phyloP scores from a whole-genome alignment of 768 basidiomycete genomes.

The Mycena crocata region DNA sequence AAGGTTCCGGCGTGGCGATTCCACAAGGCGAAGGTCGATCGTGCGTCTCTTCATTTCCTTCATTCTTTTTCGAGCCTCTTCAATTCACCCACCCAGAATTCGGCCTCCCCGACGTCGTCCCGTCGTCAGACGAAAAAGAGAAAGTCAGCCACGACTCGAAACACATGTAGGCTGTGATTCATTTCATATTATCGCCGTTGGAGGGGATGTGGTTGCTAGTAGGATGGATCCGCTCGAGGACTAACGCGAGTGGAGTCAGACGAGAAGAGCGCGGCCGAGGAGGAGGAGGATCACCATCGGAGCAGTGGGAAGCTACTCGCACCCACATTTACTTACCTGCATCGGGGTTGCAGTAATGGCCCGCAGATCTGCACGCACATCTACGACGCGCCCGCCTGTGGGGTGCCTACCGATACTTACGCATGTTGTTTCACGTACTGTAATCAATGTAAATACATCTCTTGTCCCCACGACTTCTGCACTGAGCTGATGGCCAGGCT shows the following conservation, averaged over 20 bases:
- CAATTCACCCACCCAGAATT: background rate
- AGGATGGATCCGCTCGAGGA: too few relatives aligned
- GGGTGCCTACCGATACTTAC: background rate
- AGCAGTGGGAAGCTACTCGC: too few relatives aligned
- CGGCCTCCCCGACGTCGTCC: constrained; percentile 7
- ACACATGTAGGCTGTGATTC: background rate
- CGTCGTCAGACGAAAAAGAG: background rate
- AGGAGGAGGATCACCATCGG: too few relatives aligned
- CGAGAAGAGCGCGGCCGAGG: background rate
- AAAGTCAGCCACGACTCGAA: constrained; percentile 10
- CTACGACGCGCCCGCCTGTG: background rate
- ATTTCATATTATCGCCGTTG: background rate
- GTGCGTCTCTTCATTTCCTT: constrained; percentile 13
- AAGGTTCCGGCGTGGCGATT: constrained; percentile 38
- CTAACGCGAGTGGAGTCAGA: too few relatives aligned
- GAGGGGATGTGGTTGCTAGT: too few relatives aligned
- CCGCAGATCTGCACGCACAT: background rate
- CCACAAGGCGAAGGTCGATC: constrained; percentile 34
- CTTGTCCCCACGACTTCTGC: too few relatives aligned
- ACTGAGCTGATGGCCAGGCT: too few relatives aligned
- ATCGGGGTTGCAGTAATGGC: too few relatives aligned
- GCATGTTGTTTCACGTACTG: too few relatives aligned
- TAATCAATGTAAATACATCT: too few relatives aligned
- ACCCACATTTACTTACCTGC: too few relatives aligned
- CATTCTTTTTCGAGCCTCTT: background rate